Evolutionary conservation across 495 filamentous ascomycete species (phyloP), one percentile per base, ranked within the genome.

Genomic region (Aspergillus carlsbadensis): DNA sequence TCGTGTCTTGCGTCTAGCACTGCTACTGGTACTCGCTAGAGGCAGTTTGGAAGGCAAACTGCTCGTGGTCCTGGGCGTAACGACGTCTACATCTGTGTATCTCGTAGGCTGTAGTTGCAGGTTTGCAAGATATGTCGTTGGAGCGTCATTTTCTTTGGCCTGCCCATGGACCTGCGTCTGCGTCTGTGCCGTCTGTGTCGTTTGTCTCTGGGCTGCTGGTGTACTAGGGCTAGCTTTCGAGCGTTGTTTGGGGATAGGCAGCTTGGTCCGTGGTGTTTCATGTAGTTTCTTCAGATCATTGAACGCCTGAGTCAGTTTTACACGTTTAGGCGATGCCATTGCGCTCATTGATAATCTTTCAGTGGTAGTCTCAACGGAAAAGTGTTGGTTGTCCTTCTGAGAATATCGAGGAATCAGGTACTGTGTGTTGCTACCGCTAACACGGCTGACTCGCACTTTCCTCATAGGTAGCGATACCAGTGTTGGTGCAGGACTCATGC

Each of bases 241-340:
- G 1, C 29, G 41, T 5, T 34, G 22, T 42, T 40, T 18, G 39
- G 17, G 26, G 8, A n/a, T 52, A 31, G 47, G 29, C 5, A 33
- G 7, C 45, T 35, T 50, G 22, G 55, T 35, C 17, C n/a, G 45
- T 18, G 20, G 26, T 3, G 39, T 10, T 20, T 51, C 41, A 29
- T 48, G 34, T 6, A 44, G 17, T 2, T 37, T 29, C 31, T 20
- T 57, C 10, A 57, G 54, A 36, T 57, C 41, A 36, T 50, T 45
- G 29, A 48, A 50, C 10, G 36, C 45, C 36, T 31, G 31, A 6
- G 54, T 57, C 45, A 50, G 24, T 24, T 45, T 49, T 18, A 57
- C n/a, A 33, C 54, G 54, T 29, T 14, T 49, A 2, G 54, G 54
- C 3, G 45, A 35, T 5, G 24, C 24, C 54, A 57, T 57, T 34